Evolutionary conservation across 352 stramenopile species (phyloP).

Genomic region (Pythium biforme): DNA sequence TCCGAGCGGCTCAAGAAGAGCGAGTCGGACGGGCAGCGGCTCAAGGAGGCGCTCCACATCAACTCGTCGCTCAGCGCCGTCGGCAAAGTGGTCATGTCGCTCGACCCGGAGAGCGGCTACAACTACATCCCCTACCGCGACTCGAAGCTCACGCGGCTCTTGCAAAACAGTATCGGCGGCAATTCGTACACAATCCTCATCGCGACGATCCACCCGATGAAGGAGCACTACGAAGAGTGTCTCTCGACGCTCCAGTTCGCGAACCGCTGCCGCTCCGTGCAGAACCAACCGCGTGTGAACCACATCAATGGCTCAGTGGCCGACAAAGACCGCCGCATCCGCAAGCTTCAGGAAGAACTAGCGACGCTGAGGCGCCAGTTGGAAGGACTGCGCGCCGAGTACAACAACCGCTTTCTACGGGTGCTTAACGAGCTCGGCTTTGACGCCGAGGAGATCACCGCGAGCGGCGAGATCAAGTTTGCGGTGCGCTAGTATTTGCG

Average conservation of each 20-base stretch:
- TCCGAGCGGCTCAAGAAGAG: constrained; percentile 87
- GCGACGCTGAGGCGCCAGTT: constrained; percentile 56
- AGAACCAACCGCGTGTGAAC: constrained; percentile 88
- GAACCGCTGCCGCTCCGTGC: constrained; percentile 88
- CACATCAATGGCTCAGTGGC: constrained; percentile 82
- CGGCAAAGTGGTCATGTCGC: constrained; percentile 86
- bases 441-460: constrained; percentile 73
- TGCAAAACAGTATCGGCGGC: constrained; percentile 87
- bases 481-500: constrained; percentile 35
- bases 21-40: constrained; percentile 78
- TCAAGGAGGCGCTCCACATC: constrained; percentile 86
- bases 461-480: constrained; percentile 82
- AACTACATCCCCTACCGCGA: constrained; percentile 88
- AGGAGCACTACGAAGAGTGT: constrained; percentile 89
- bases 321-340: constrained; percentile 83
- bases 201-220: constrained; percentile 87
- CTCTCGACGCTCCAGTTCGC: constrained; percentile 90
- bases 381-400: constrained; percentile 63
- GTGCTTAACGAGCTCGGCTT: constrained; percentile 78
- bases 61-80: constrained; percentile 84
- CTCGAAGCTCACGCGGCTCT: constrained; percentile 78
- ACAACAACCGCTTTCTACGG: constrained; percentile 72
- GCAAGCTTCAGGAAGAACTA: constrained; percentile 79
- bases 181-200: constrained; percentile 87
- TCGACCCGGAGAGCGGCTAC: constrained; percentile 83